Percentiles rank a stretch among this genome's conserved stretches.
These are phyloP conservation scores for Chlorella sp. DNA, from an alignment of 139 green algal species.

Conservation along the genomic window DNA sequence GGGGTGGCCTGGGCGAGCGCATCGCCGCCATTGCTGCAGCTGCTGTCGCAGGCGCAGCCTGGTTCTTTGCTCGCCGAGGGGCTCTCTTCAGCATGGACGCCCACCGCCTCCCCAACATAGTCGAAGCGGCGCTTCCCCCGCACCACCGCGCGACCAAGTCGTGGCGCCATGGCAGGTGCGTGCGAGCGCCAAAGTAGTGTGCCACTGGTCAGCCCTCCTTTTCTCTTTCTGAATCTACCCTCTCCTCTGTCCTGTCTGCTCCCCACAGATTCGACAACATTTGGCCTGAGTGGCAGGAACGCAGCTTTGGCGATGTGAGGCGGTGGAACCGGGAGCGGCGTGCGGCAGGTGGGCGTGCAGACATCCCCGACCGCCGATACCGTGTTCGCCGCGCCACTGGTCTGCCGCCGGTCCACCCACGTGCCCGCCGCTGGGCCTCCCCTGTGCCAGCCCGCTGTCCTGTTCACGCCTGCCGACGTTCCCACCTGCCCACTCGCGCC, in stretches of 20 bases:
- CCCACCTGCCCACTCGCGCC: too few relatives aligned
- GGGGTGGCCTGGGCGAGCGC: too few relatives aligned
- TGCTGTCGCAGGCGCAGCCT: too few relatives aligned
- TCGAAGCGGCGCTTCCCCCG: conserved; percentile 9
- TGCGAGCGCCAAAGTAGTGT: neutral
- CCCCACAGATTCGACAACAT: conserved; percentile 41
- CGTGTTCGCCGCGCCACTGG: too few relatives aligned
- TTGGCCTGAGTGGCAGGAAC: conserved; percentile 45
- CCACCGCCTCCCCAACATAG: conserved; percentile 9
- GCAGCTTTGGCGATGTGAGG: conserved; percentile 19
- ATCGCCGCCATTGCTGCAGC: too few relatives aligned
- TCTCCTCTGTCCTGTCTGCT: neutral
- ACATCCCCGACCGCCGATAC: too few relatives aligned
- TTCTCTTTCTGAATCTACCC: neutral
- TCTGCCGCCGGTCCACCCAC: too few relatives aligned
- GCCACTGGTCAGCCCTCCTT: neutral
- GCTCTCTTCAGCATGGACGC: conserved; percentile 5
- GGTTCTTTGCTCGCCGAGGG: too few relatives aligned
- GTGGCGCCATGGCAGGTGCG: neutral
- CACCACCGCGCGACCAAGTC: conserved; percentile 18
- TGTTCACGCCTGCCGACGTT: too few relatives aligned
- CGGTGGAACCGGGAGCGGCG: conserved; percentile 21
- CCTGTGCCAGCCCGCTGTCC: too few relatives aligned
- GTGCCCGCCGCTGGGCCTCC: too few relatives aligned
- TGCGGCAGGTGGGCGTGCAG: too few relatives aligned